phyloP scores from a whole-genome alignment of 192 early-diverging fungal genomes.

The Gigaspora rosea region DNA sequence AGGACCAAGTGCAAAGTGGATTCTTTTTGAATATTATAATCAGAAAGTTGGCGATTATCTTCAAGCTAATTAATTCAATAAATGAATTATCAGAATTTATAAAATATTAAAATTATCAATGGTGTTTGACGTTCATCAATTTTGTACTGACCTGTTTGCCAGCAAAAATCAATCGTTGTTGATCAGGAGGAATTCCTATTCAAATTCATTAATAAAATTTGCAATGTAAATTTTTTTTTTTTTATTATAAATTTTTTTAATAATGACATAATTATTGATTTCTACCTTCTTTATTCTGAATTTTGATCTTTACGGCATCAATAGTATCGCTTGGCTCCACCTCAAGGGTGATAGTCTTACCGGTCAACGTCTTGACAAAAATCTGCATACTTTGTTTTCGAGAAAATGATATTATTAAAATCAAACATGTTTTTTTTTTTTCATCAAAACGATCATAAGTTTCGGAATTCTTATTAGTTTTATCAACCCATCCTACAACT shows the following conservation, averaged over 20 bases:
- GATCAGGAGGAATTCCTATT: constrained; percentile 51
- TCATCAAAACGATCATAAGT: too few species aligned
- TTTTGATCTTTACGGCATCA: constrained; percentile 82
- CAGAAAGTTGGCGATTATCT: constrained; percentile 50
- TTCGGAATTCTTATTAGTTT: too few species aligned
- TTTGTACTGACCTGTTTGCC: constrained; percentile 16
- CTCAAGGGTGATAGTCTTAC: constrained; percentile 96
- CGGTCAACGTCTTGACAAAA: constrained; percentile 85
- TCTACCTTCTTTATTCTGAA: constrained; percentile 83
- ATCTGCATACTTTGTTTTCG: constrained; percentile 54
- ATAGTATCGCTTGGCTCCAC: constrained; percentile 79
- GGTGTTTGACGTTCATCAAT: neutral
- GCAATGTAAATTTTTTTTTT: neutral
- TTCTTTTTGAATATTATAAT: constrained; percentile 64
- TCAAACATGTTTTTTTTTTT: too few species aligned
- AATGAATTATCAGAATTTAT: constrained; percentile 27
- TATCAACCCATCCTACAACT: too few species aligned
- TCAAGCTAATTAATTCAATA: constrained; percentile 48
- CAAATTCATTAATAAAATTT: neutral
- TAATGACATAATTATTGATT: neutral
- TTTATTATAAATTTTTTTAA: neutral
- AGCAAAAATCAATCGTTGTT: constrained; percentile 29
- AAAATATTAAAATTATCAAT: neutral
- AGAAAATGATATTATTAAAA: neutral
- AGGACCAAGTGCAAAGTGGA: constrained; percentile 74